A percentile compares a stretch with the other conserved stretches of the same genome.
These are phyloP conservation scores for Globisporangium spinosum DNA, from an alignment of 352 stramenopile genomes.

Conservation along the genomic window DNA sequence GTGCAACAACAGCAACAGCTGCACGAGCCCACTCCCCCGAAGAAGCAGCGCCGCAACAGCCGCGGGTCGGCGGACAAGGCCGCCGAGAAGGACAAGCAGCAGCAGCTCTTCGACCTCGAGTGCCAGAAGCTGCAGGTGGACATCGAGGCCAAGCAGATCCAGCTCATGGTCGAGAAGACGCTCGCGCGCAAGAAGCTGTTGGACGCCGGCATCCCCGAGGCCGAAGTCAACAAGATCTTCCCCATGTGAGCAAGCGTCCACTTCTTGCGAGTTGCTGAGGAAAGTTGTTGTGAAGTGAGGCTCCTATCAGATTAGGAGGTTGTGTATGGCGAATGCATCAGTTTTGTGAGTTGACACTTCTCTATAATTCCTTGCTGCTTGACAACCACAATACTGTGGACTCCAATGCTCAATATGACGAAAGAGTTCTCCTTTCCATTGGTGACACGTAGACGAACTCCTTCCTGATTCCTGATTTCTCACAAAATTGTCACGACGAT, in stretches of 20 bases:
- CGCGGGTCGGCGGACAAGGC: not conserved
- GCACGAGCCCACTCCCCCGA: not conserved
- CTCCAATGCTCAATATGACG: no score
- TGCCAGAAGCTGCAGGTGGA: constrained; percentile 45
- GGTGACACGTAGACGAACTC: not conserved
- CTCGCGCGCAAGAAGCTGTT: constrained; percentile 44
- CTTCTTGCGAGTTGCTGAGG: not conserved
- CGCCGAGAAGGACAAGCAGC: constrained; percentile 32
- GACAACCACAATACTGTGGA: not conserved
- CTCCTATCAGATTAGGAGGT: not conserved
- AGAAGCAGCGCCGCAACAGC: constrained; percentile 8
- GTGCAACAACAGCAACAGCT: not conserved
- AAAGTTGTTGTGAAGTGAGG: not conserved
- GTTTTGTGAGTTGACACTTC: not conserved
- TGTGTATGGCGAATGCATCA: not conserved
- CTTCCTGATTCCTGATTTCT: not conserved
- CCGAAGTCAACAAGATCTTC: constrained; percentile 45
- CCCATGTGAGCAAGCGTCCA: constrained; percentile 23
- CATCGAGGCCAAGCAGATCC: constrained; percentile 44
- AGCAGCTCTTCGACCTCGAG: constrained; percentile 45
- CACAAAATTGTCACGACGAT: not conserved
- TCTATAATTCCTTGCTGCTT: not conserved
- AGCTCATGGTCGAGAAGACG: constrained; percentile 47
- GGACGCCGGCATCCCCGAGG: constrained; percentile 36
- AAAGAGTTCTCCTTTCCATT: not conserved